These are phyloP conservation scores for Lagenidium sp. DNA, from an alignment of 352 stramenopile genomes.

Conservation along the genomic window DNA sequence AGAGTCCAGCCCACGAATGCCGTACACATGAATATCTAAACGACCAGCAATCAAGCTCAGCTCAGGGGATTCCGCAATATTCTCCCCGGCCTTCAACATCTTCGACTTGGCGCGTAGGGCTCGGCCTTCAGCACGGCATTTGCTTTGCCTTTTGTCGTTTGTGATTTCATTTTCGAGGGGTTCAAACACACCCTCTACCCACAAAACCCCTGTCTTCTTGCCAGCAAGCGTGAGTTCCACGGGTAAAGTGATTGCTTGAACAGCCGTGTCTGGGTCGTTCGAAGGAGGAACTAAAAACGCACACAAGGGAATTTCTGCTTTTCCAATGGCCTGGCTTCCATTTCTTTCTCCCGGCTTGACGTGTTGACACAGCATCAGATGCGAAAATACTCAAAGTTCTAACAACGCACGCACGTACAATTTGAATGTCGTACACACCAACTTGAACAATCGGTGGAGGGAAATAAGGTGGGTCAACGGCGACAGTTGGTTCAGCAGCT, in stretches of 20 bases:
- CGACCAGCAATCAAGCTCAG: constrained; percentile 20
- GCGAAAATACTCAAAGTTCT: neutral
- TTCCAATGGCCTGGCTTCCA: constrained; percentile 23
- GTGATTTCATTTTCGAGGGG: constrained; percentile 16
- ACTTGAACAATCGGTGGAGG: constrained; percentile 28
- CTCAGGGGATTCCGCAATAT: too few relatives aligned
- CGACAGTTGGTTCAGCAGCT: neutral
- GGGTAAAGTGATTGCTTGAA: constrained; percentile 12
- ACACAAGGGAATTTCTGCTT: constrained; percentile 27
- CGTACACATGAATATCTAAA: constrained; percentile 27
- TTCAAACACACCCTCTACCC: constrained; percentile 34
- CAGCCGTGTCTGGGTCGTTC: neutral
- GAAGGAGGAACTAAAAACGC: constrained; percentile 20
- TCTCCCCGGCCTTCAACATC: constrained; percentile 12
- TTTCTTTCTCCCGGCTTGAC: constrained; percentile 32
- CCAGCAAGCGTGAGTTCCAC: constrained; percentile 19
- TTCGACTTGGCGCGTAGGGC: constrained; percentile 9
- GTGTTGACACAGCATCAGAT: constrained; percentile 3
- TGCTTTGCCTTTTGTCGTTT: too few relatives aligned
- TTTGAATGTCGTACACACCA: constrained; percentile 40
- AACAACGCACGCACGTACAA: constrained; percentile 20
- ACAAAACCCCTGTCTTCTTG: constrained; percentile 24
- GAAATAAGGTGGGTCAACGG: constrained; percentile 2
- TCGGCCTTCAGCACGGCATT: constrained; percentile 6
- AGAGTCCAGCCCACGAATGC: constrained; percentile 2